Evolutionary conservation across 2,329 filamentous ascomycete species (phyloP).

Genomic region (Penicillium sp.): DNA sequence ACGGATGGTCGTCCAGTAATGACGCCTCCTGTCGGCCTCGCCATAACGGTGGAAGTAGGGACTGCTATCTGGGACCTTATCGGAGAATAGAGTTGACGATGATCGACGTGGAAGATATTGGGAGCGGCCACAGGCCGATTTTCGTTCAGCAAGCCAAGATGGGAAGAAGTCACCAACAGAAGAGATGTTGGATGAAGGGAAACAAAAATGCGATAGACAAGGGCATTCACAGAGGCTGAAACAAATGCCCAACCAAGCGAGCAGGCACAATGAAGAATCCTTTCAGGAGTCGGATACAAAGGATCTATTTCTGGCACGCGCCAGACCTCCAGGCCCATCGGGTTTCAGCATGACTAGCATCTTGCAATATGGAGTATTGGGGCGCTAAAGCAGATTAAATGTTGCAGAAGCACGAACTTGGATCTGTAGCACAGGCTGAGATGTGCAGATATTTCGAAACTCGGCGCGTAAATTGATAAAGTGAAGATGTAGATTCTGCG

Average conservation of each 20-base stretch:
- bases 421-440: not conserved
- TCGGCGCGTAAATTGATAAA: constrained; percentile 16
- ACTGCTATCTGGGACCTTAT: not conserved
- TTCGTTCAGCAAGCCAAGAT: constrained; percentile 1
- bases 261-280: constrained; percentile 5
- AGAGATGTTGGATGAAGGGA: constrained; percentile 2
- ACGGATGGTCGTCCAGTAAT: constrained; percentile 7
- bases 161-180: constrained; percentile 1
- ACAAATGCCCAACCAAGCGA: constrained; percentile 4
- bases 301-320: constrained; percentile 29
- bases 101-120: not conserved
- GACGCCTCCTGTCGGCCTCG: constrained; percentile 6
- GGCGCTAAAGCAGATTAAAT: constrained; percentile 14
- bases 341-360: constrained; percentile 25
- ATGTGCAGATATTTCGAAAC: constrained; percentile 4
- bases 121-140: not conserved
- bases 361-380: constrained; percentile 7
- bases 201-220: constrained; percentile 8
- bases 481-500: constrained; percentile 17
- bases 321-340: constrained; percentile 24
- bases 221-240: constrained; percentile 11
- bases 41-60: constrained; percentile 15
- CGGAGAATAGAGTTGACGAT: not conserved
- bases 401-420: constrained; percentile 8
- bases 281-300: constrained; percentile 8